Evolutionary conservation across 371 early-diverging fungal species (phyloP), one percentile per base, ranked within the genome.

Genomic region (Dentiscutata heterogama): DNA sequence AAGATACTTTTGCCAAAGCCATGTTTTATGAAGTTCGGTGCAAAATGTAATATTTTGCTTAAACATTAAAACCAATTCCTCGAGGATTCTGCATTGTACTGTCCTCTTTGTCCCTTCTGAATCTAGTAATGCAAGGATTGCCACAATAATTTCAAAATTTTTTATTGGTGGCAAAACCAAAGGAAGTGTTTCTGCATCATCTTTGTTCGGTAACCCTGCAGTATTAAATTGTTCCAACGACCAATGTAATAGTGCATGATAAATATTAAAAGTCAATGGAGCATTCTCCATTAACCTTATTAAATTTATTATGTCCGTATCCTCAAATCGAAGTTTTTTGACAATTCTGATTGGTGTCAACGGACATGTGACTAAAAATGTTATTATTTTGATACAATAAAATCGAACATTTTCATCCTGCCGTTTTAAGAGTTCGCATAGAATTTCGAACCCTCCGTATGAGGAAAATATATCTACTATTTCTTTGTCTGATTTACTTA

Each of bases 1-100:
- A 71, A 81, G 54, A 82, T 56, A 78, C 79, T 46, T 42, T 80
- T 86, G 86, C 86, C 86, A 86, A 39, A 82, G 79, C 78, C 81
- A 82, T 22, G 84, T 75, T 42, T 75, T 56, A 75, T 80, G 14
- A n/a, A 86, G 22, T 39, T 68, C 65, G n/a, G 80, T 64, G 27
- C 85, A 83, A 63, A 83, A 82, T 13, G 42, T 64, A 54, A 72
- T 56, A 56, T 65, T 82, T 10, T 77, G 53, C 29, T 67, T 68
- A 29, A 82, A 82, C 31, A 82, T 27, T 42, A 18, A 22, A 14
- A 68, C 22, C n/a, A 82, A 67, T n/a, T 77, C 68, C 58, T 82
- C 68, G 56, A 82, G 82, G 16, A 82, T 56, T 77, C n/a, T 67
- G 22, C 65, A 56, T 64, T 77, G 77, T 3, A 77, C 75, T 5